These are phyloP conservation scores for Leishmania tropica DNA, from an alignment of 208 protist species.

Conservation along the genomic window DNA sequence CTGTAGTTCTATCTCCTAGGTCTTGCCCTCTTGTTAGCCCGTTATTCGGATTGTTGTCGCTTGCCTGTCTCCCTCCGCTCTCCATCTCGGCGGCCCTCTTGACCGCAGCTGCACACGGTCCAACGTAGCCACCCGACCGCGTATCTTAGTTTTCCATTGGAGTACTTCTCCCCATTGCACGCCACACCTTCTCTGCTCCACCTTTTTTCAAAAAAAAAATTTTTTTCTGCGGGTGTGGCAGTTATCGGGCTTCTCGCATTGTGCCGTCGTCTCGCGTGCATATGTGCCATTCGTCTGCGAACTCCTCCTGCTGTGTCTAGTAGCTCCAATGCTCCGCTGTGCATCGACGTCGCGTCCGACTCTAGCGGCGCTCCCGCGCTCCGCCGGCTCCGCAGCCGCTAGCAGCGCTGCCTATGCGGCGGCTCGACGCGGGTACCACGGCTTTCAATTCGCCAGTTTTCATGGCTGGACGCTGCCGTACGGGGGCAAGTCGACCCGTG, in stretches of 20 bases:
- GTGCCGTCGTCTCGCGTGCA: background rate
- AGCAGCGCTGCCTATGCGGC: background rate
- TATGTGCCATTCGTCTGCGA: no score
- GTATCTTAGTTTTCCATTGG: background rate
- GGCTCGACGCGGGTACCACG: constrained; percentile 53
- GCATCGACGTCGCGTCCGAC: background rate
- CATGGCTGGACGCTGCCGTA: constrained; percentile 85
- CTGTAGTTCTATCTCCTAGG: background rate
- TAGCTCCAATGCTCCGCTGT: constrained; percentile 6
- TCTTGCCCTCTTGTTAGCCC: background rate
- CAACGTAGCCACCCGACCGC: background rate
- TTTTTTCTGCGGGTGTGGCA: background rate
- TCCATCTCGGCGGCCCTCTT: background rate
- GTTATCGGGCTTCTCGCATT: background rate
- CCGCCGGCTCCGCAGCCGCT: background rate
- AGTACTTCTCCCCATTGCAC: background rate
- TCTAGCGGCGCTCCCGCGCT: background rate
- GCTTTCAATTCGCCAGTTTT: constrained; percentile 78
- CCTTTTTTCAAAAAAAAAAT: no score
- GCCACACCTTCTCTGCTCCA: no score
- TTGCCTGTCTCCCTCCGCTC: background rate
- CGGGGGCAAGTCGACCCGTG: constrained; percentile 39
- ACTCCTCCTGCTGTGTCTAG: background rate
- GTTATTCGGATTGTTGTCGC: background rate
- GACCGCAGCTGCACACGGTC: background rate